Base-by-base conservation (phyloP, 2,329 filamentous ascomycete species). In the Rutstroemia sp. region DNA sequence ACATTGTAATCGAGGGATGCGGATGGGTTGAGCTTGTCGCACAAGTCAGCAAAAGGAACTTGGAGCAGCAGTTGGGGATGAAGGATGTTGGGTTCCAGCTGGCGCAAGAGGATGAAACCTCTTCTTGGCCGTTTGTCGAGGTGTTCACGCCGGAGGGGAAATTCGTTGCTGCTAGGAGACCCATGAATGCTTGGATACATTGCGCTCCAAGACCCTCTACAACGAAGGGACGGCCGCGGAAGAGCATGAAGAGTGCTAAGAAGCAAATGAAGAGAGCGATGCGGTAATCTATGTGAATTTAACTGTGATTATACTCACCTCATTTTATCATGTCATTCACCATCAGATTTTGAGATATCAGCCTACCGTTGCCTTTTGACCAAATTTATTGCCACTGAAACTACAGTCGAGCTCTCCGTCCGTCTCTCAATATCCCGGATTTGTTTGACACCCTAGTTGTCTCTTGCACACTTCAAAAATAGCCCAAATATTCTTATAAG, bases 21-120 rank as follows among this genome's bases (percentile, higher is more conserved):
- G 94, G 94, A 7, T 99, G 95, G 88, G 80, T 99, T 2, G 94
- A 99, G 72, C 71, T 99, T 42, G 85, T 85, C 0, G 86, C 86
- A 3, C 92, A 99, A 72, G 82, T 95, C 9, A 82, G 92, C 51
- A 81, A 77, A 16, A 79, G 72, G 45, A 41, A 37, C 47, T n/a
- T 39, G 18, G 49, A 6, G 19, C 27, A 14, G 27, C 3, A 23
- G 5, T 4, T 4, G 18, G 18, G 21, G 8, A 21, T 38, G 16
- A 23, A 16, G n/a, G 39, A 34, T 18, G 34, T 37, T 50, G 21
- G 25, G 8, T 39, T 41, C 16, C 44, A 47, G 38, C 21, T 34
- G 44, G 51, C 53, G 21, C 37, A 54, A 34, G 47, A 49, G 37
- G 42, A 48, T 4, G 67, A 34, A 12, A 4, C 69, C 63, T 69